Conservation (phyloP, 2,329 filamentous ascomycete genomes). For the Alternaria gansuensis region DNA sequence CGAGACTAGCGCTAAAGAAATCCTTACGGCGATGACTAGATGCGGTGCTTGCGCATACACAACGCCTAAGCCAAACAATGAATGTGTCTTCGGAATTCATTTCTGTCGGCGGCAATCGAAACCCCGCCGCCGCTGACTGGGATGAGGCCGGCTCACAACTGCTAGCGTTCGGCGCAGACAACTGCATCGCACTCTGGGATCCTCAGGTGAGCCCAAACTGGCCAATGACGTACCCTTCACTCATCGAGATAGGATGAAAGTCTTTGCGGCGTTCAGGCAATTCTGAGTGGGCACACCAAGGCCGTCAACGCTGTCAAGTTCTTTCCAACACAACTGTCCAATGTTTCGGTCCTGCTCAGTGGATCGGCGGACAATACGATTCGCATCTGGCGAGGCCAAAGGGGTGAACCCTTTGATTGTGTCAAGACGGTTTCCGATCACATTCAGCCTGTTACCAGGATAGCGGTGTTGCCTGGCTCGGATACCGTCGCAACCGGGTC, state of each 20-base stretch:
- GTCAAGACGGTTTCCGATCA: conserved; percentile 69
- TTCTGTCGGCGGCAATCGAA: conserved; percentile 86
- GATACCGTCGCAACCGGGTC: conserved; percentile 66
- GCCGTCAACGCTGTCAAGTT: conserved; percentile 86
- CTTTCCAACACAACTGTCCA: conserved; percentile 63
- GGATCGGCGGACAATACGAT: conserved; percentile 84
- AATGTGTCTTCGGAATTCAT: conserved; percentile 61
- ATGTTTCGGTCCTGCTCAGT: conserved; percentile 71
- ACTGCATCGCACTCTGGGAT: conserved; percentile 88
- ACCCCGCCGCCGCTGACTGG: conserved; percentile 93
- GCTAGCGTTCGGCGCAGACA: conserved; percentile 88
- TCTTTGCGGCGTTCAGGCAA: conserved; percentile 67
- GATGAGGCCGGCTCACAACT: conserved; percentile 68
- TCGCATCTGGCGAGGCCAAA: conserved; percentile 65
- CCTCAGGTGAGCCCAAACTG: conserved; percentile 69
- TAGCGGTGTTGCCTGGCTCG: conserved; percentile 58
- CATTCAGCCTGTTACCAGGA: conserved; percentile 74
- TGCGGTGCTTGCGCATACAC: conserved; percentile 25
- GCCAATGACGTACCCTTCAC: conserved; percentile 4
- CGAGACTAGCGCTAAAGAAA: conserved; percentile 47
- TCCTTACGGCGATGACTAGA: conserved; percentile 38
- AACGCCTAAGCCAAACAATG: conserved; percentile 38
- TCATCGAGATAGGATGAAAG: conserved; percentile 53
- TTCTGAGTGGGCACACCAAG: conserved; percentile 80
- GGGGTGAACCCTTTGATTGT: conserved; percentile 51